Conservation (phyloP, 2,329 filamentous ascomycete genomes). For the Colletotrichum euphorbiae region DNA sequence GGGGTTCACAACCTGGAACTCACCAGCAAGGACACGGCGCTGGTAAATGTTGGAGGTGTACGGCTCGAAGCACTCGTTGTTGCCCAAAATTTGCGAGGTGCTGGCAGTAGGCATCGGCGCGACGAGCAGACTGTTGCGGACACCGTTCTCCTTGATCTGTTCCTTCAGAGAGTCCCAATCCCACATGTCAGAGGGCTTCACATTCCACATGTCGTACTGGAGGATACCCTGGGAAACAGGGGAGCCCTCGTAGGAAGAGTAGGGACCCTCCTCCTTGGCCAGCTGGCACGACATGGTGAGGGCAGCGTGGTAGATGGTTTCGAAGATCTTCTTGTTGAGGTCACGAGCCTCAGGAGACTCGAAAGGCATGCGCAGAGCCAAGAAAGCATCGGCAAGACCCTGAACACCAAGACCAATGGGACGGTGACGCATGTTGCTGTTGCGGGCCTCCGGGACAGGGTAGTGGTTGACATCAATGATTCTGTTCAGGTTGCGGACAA, state of each 20-base stretch:
- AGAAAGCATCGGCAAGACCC: constrained; percentile 97
- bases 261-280: constrained; percentile 84
- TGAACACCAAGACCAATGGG: constrained; percentile 97
- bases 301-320: constrained; percentile 98
- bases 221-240: constrained; percentile 95
- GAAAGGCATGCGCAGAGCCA: constrained; percentile 95
- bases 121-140: constrained; percentile 94
- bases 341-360: constrained; percentile 94
- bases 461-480: constrained; percentile 99
- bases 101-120: constrained; percentile 98
- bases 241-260: constrained; percentile 91
- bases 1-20: constrained; percentile 99
- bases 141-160: constrained; percentile 90
- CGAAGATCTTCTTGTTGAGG: constrained; percentile 98
- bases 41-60: constrained; percentile 99
- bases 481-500: constrained; percentile 96
- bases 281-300: constrained; percentile 90
- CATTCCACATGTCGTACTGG: constrained; percentile 99
- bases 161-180: constrained; percentile 92
- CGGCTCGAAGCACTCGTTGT: constrained; percentile 99
- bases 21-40: constrained; percentile 94
- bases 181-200: constrained; percentile 94
- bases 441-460: constrained; percentile 91
- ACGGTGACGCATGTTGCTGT: constrained; percentile 97
- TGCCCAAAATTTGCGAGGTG: constrained; percentile 96